Conservation (phyloP, 192 early-diverging fungal genomes). For the Umbelopsis ramanniana region DNA sequence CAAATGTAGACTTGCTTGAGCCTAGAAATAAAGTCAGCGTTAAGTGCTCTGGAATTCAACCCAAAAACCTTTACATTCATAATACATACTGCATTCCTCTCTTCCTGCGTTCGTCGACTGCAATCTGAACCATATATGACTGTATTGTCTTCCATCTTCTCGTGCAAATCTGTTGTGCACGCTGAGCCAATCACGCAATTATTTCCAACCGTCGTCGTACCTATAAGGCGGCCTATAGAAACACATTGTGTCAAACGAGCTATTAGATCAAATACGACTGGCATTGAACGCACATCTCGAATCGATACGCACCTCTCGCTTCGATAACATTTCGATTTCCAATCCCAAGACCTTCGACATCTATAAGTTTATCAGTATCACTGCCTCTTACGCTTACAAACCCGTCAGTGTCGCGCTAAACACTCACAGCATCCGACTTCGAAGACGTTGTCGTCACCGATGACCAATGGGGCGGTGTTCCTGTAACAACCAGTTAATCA, state of each 20-base stretch:
- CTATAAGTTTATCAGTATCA: constrained; percentile 32
- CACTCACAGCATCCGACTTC: constrained; percentile 71
- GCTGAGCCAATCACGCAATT: constrained; percentile 75
- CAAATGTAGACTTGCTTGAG: constrained; percentile 58
- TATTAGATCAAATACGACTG: background rate
- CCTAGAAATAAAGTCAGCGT: constrained; percentile 26
- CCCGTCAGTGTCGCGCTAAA: too few species aligned
- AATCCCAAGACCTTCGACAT: constrained; percentile 66
- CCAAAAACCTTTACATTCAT: too few species aligned
- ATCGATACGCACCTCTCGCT: constrained; percentile 53
- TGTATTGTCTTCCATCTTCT: constrained; percentile 62
- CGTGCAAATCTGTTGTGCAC: constrained; percentile 63
- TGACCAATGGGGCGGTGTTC: constrained; percentile 53
- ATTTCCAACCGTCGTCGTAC: constrained; percentile 63
- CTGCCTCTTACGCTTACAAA: background rate
- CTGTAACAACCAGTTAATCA: constrained; percentile 30
- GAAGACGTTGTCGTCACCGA: constrained; percentile 77
- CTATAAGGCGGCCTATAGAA: constrained; percentile 53
- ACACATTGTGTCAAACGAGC: background rate
- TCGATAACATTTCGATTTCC: constrained; percentile 72
- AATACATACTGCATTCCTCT: constrained; percentile 35
- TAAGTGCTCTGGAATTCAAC: background rate
- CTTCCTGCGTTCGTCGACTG: constrained; percentile 56
- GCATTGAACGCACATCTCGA: constrained; percentile 23
- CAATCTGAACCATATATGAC: constrained; percentile 67